Evolutionary conservation across 305 asterid species (phyloP), one percentile per base, ranked within the genome.

Genomic region (Fraxinus xanthoxyloides): DNA sequence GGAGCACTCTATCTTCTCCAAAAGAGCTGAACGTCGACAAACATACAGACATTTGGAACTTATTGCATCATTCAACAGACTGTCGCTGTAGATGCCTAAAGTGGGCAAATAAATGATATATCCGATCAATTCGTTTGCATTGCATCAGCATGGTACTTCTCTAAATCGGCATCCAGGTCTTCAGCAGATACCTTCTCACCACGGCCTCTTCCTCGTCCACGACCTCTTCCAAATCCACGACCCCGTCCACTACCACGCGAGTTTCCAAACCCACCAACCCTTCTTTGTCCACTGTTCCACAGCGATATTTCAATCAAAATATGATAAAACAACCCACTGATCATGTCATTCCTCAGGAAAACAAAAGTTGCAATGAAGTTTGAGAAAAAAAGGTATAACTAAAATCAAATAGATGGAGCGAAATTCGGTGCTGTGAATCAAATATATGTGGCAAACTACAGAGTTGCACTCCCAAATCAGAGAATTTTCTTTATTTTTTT

Each of bases 121-220:
- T 79, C 13, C 32, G 7, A 89, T 90, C 82, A 93, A 72, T 88
- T 89, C 75, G 90, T 90, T 87, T 91, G 90, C 99, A 95, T 93
- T 5, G 99, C 88, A 54, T 88, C 96, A 84, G 95, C 89, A 75
- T 96, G 99, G 85, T 96, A 94, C 84, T 91, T 93, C 87, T 94
- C 98, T 67, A 96, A 83, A 75, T 94, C 99, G 48, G 98, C 98
- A 86, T 96, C 99, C 9, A 96, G 94, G 84, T 89, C 98, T 21
- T 96, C 98, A 5, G 98, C 94, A 36, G 98, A 96, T 82, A 92
- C 82, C 87, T 94, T 89, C 92, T 93, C 95, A 77, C 87, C 91
- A 36, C 89, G 92, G 23, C 10, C 94, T 72, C 95, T 87, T 74
- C 95, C 97, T 76, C 84, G 90, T 72, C 97, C 98, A 35, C 93